Evolutionary conservation across 805 yeast species (phyloP), one percentile per base, ranked within the genome.

Genomic region (Yarrowia osloensis): DNA sequence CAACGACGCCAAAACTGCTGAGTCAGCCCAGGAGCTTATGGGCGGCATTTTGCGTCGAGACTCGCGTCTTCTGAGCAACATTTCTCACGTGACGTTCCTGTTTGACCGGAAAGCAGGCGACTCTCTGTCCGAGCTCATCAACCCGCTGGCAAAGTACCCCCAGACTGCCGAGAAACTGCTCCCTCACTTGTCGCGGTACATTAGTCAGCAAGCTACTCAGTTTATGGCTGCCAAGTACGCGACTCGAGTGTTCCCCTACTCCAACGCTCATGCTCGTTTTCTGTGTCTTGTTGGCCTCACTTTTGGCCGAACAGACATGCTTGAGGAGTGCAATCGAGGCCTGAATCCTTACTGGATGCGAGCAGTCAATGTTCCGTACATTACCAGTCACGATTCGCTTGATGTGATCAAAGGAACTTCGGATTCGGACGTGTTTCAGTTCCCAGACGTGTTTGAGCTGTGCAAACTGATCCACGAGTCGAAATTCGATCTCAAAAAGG

Each of bases 331-430:
- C 0, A 76, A 75, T 5, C 86, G 85, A 69, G 98, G 98, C 0
- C 77, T 94, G 31, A 87, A 91, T 75, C 97, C 97, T 0, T 85
- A 89, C 74, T 88, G 93, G 91, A 89, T 86, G 74, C 83, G 82
- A 54, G 77, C 88, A 3, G 76, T 80, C 37, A 82, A 78, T 63
- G 67, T 33, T 22, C 44, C 52, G n/a, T 42, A 63, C 57, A 63
- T 63, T 19, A 17, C 31, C 15, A 28, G 37, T 7, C 47, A 57
- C 28, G 63, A 57, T 57, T 28, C 49, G 19, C 47, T 57, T 11
- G 63, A 37, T 4, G 49, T 57, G 39, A 57, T 57, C 35, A 54
- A 54, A 21, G 61, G 61, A 11, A 15, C 19, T 4, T 31, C 39
- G 3, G 40, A 31, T 4, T 15, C 57, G 5, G 44, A 24, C 22